A percentile compares a stretch with the other conserved stretches of the same genome.
These are phyloP conservation scores for Phytophthora aleatoria DNA, from an alignment of 352 stramenopile species.

Conservation along the genomic window DNA sequence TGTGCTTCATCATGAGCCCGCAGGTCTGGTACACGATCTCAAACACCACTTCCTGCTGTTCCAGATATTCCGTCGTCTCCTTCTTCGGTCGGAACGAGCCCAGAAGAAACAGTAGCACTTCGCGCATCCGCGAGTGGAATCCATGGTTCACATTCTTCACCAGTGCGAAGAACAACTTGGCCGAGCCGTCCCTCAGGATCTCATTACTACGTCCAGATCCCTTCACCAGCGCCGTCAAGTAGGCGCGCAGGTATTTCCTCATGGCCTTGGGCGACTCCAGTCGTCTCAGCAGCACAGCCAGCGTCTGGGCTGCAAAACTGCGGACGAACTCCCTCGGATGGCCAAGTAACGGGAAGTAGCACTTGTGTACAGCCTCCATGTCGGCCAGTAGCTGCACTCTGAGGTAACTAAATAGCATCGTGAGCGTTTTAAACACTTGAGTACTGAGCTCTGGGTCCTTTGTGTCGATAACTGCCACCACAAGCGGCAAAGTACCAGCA, in stretches of 20 bases:
- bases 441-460: constrained; percentile 90
- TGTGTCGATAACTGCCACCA: constrained; percentile 83
- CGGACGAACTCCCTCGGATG: constrained; percentile 87
- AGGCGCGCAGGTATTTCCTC: constrained; percentile 77
- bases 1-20: constrained; percentile 80
- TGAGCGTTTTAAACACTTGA: constrained; percentile 91
- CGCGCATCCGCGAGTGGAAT: constrained; percentile 87
- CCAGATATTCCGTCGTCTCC: constrained; percentile 18
- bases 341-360: constrained; percentile 89
- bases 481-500: constrained; percentile 52
- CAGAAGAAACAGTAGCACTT: constrained; percentile 78
- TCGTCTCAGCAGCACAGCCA: constrained; percentile 81
- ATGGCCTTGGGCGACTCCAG: constrained; percentile 80
- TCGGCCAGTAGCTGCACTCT: constrained; percentile 83
- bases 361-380: constrained; percentile 91
- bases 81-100: constrained; percentile 68
- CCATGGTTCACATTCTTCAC: constrained; percentile 85
- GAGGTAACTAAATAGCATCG: constrained; percentile 90
- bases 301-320: constrained; percentile 89
- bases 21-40: constrained; percentile 74
- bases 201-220: constrained; percentile 64
- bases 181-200: constrained; percentile 81
- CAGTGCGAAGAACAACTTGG: constrained; percentile 85
- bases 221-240: constrained; percentile 76
- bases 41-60: constrained; percentile 49